phyloP scores from a whole-genome alignment of 495 filamentous ascomycete genomes.

The Filosporella fistucella region DNA sequence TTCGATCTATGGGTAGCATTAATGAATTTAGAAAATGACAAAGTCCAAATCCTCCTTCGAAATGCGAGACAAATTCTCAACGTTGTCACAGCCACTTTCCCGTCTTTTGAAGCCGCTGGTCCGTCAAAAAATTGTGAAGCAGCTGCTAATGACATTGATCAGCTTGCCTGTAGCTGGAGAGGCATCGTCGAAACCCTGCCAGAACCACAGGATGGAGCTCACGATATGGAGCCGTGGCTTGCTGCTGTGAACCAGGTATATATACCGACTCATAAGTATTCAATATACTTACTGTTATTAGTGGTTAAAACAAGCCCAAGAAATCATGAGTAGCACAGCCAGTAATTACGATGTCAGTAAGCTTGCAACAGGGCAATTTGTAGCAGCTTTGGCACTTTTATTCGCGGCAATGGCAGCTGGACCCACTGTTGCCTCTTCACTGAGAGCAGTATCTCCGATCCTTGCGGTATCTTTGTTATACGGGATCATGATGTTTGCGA shows the following conservation, averaged over 20 bases:
- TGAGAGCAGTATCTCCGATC: conserved; percentile 25
- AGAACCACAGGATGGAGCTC: not conserved
- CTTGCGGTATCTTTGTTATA: conserved; percentile 51
- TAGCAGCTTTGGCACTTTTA: conserved; percentile 39
- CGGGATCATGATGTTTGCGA: conserved; percentile 91
- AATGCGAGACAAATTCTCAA: conserved; percentile 78
- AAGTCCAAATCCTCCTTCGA: conserved; percentile 57
- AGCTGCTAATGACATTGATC: conserved; percentile 43
- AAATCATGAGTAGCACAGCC: conserved; percentile 75
- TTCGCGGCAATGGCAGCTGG: conserved; percentile 39
- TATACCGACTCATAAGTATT: not conserved
- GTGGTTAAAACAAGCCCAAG: conserved; percentile 69
- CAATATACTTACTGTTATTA: conserved; percentile 27
- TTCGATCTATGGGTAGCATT: not conserved
- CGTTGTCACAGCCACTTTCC: conserved; percentile 66
- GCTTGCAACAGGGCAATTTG: conserved; percentile 32
- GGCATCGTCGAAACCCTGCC: conserved; percentile 9
- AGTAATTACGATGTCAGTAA: conserved; percentile 79
- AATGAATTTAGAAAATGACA: conserved; percentile 44
- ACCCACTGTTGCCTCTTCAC: conserved; percentile 15
- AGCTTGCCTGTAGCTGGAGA: conserved; percentile 65
- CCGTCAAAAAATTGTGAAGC: conserved; percentile 36
- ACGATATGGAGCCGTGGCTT: conserved; percentile 6
- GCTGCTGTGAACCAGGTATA: conserved; percentile 9
- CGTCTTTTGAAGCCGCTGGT: conserved; percentile 40